A percentile compares a stretch with the other conserved stretches of the same genome.
Conservation (phyloP, 2,329 filamentous ascomycete species). For the Scytalidium lignicola region DNA sequence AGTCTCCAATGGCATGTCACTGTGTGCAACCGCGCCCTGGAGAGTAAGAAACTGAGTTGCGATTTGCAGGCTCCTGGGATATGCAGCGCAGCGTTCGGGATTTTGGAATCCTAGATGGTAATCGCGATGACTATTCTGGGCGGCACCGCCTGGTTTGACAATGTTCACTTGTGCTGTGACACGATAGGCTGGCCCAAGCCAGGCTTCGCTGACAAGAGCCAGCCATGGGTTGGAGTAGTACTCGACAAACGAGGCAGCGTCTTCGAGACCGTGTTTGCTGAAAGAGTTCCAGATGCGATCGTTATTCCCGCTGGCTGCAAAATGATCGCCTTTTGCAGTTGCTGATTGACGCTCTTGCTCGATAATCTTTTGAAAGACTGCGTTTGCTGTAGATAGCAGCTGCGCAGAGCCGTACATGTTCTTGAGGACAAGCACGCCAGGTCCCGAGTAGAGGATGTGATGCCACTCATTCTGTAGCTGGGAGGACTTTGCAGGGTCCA, state of each 20-base stretch:
- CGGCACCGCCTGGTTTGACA: constrained; percentile 51
- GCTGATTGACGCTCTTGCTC: constrained; percentile 32
- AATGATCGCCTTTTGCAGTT: constrained; percentile 51
- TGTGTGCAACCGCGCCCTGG: constrained; percentile 59
- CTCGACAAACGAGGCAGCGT: constrained; percentile 45
- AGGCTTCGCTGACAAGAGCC: constrained; percentile 44
- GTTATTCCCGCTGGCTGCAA: constrained; percentile 50
- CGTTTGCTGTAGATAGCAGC: constrained; percentile 42
- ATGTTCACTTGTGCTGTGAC: constrained; percentile 60
- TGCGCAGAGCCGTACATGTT: constrained; percentile 40
- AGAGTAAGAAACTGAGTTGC: constrained; percentile 54
- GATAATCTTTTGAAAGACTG: constrained; percentile 44
- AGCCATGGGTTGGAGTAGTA: constrained; percentile 61
- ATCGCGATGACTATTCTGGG: constrained; percentile 56
- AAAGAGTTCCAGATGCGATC: constrained; percentile 63
- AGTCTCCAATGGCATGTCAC: constrained; percentile 51
- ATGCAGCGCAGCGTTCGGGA: constrained; percentile 36
- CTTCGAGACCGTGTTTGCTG: constrained; percentile 50
- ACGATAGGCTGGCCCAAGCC: constrained; percentile 56
- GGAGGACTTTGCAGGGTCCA: constrained; percentile 22
- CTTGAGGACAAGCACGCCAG: constrained; percentile 55
- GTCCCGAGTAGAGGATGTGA: constrained; percentile 48
- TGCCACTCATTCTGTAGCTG: constrained; percentile 57
- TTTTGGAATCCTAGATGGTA: constrained; percentile 62
- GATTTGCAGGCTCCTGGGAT: constrained; percentile 47